Conservation (phyloP, 345 rosid genomes). For the Eucalyptus sideroxylon region DNA sequence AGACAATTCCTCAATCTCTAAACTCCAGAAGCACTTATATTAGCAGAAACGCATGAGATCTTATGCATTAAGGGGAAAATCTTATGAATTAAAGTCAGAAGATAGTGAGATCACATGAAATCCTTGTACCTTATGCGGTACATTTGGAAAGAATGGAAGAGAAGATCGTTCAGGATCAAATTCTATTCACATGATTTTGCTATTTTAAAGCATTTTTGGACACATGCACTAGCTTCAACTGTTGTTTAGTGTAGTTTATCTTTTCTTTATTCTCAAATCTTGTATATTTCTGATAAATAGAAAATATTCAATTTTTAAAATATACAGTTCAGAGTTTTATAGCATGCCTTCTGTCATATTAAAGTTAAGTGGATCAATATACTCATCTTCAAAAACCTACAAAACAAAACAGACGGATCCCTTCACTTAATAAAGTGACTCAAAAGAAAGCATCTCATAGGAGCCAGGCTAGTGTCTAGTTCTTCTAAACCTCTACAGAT, state of each 20-base stretch:
- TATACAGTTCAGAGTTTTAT: neutral
- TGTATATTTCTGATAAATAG: neutral
- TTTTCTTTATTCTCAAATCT: neutral
- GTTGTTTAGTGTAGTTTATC: neutral
- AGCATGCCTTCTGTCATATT: neutral
- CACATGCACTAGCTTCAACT: neutral
- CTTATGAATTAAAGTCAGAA: neutral
- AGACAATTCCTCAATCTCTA: slow-evolving; percentile 80
- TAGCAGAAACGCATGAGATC: neutral
- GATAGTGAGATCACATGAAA: neutral
- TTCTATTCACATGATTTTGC: neutral
- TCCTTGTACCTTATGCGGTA: neutral
- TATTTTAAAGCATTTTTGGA: neutral
- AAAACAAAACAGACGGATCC: neutral
- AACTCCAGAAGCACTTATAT: neutral
- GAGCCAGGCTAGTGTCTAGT: neutral
- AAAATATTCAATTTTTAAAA: neutral
- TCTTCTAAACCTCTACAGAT: neutral
- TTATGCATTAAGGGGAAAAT: neutral
- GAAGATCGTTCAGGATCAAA: neutral
- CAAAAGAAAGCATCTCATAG: neutral
- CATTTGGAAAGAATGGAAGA: neutral
- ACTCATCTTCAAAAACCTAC: neutral
- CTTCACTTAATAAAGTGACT: neutral
- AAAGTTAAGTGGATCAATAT: neutral